Evolutionary conservation across 306 rosid genomes (phyloP).

Genomic region (Astragalus membranaceus): DNA sequence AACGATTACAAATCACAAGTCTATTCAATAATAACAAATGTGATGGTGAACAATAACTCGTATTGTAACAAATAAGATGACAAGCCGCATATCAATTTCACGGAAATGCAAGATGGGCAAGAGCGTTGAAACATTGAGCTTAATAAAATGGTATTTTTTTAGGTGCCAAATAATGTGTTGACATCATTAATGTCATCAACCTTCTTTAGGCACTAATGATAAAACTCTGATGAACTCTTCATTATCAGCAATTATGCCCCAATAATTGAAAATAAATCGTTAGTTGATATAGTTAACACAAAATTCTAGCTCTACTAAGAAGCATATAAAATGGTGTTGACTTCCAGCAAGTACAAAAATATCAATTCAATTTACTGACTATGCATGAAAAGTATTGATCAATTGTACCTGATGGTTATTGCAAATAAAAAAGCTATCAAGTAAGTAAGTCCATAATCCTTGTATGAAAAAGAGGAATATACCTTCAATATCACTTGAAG

Average conservation of each 20-base stretch:
- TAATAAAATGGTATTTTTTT: background rate
- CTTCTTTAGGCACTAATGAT: no score
- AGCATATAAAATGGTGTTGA: background rate
- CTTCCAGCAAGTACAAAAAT: background rate
- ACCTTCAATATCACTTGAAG: conserved; percentile 60
- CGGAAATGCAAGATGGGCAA: background rate
- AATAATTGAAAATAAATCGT: background rate
- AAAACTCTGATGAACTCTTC: no score
- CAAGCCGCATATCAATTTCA: background rate
- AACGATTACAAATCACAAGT: background rate
- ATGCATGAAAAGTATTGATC: background rate
- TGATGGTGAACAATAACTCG: background rate
- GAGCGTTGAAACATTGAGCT: background rate
- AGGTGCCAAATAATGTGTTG: background rate
- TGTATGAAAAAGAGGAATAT: background rate
- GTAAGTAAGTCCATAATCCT: background rate
- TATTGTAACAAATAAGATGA: background rate
- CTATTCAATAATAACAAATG: background rate
- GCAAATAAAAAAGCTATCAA: background rate
- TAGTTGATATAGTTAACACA: background rate
- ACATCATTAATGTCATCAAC: background rate
- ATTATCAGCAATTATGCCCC: no score
- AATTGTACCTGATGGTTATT: background rate
- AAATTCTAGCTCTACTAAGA: background rate
- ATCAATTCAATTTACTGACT: background rate